Conservation (phyloP, 1,139 yeast species). For the Entelexis paramagnoliae region DNA sequence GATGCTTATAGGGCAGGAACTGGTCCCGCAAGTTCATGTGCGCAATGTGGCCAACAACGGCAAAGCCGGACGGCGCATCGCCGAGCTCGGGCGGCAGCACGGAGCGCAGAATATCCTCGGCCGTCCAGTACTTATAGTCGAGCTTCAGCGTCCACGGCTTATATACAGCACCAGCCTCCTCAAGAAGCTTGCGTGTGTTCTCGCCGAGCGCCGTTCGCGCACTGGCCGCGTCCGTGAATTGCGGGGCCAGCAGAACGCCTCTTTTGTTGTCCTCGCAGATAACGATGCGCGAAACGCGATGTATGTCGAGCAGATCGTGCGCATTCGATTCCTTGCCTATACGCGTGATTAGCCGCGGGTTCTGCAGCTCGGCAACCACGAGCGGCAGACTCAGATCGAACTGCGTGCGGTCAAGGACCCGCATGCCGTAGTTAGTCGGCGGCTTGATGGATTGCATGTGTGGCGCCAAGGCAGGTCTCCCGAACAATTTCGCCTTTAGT, state of each 20-base stretch:
- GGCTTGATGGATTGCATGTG: conserved; percentile 34
- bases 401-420: conserved; percentile 49
- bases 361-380: conserved; percentile 57
- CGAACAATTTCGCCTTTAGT: not conserved
- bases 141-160: conserved; percentile 48
- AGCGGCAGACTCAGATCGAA: conserved; percentile 49
- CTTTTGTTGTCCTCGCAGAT: conserved; percentile 29
- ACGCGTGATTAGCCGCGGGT: conserved; percentile 46
- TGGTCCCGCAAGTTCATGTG: conserved; percentile 80
- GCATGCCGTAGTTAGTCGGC: conserved; percentile 61
- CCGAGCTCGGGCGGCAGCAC: conserved; percentile 62
- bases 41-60: conserved; percentile 93
- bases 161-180: conserved; percentile 40
- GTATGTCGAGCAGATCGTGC: conserved; percentile 31
- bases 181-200: conserved; percentile 39
- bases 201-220: conserved; percentile 33
- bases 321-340: conserved; percentile 42
- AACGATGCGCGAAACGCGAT: conserved; percentile 22
- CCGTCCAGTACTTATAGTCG: conserved; percentile 72
- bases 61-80: conserved; percentile 83
- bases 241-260: conserved; percentile 59
- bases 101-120: conserved; percentile 76
- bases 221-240: conserved; percentile 31
- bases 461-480: not conserved
- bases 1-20: conserved; percentile 65